Evolutionary conservation across 2,329 filamentous ascomycete genomes (phyloP).

Genomic region (Fonsecaea pugnacius): DNA sequence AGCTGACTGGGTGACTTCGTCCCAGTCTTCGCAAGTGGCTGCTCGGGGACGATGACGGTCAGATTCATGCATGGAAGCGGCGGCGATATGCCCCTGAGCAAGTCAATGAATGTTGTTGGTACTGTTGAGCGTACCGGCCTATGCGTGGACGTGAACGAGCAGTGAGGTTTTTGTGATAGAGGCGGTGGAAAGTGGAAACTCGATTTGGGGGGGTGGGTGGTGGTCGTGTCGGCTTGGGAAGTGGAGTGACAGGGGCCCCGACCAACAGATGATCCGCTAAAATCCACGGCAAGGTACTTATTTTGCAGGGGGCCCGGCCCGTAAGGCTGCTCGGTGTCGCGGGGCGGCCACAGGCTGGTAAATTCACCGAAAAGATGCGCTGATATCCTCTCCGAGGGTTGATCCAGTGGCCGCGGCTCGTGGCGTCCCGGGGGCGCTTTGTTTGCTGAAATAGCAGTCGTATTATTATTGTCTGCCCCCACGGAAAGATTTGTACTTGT

Average conservation of each 20-base stretch:
- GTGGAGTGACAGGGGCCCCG: constrained; percentile 16
- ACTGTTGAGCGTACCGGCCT: constrained; percentile 8
- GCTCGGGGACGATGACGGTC: constrained; percentile 43
- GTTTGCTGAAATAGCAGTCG: constrained; percentile 17
- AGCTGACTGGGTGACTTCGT: constrained; percentile 50
- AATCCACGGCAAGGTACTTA: constrained; percentile 1
- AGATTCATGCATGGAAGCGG: constrained; percentile 34
- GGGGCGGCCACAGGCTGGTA: constrained; percentile 9
- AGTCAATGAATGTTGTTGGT: neutral
- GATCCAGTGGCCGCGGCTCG: constrained; percentile 18
- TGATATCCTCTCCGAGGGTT: constrained; percentile 6
- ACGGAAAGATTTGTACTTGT: neutral
- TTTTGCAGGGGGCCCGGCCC: constrained; percentile 1
- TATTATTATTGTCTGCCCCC: constrained; percentile 12
- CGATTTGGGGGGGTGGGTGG: neutral
- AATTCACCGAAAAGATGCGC: constrained; percentile 2
- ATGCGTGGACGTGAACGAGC: constrained; percentile 11
- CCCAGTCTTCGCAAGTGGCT: constrained; percentile 55
- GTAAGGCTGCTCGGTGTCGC: constrained; percentile 4
- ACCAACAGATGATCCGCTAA: constrained; percentile 1
- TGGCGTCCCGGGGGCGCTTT: constrained; percentile 29
- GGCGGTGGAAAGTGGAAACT: constrained; percentile 6
- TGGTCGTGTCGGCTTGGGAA: constrained; percentile 1
- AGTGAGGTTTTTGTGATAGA: constrained; percentile 8
- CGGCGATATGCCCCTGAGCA: neutral